phyloP scores from a whole-genome alignment of 495 filamentous ascomycete species.

The Aspergillus wentii region DNA sequence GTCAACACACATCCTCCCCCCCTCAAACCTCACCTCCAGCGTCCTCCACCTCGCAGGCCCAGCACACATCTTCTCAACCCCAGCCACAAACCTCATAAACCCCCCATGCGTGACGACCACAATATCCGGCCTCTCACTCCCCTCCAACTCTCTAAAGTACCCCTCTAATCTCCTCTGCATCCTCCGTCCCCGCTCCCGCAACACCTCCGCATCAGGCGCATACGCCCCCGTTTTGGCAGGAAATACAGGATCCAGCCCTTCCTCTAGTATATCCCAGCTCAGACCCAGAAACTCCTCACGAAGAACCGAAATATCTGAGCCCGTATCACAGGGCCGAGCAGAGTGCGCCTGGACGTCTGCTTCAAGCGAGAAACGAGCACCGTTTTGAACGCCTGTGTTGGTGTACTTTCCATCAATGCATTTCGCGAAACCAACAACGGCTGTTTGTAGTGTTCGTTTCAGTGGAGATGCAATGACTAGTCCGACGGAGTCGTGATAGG shows the following conservation, averaged over 20 bases:
- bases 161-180: constrained; percentile 5
- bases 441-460: constrained; percentile 12
- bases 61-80: not conserved
- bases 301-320: constrained; percentile 4
- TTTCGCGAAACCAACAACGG: constrained; percentile 6
- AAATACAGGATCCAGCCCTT: constrained; percentile 3
- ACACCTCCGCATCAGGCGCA: not conserved
- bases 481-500: constrained; percentile 6
- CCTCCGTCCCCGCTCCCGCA: constrained; percentile 2
- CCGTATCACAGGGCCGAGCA: constrained; percentile 11
- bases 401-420: constrained; percentile 6
- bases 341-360: constrained; percentile 15
- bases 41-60: constrained; percentile 4
- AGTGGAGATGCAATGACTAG: constrained; percentile 12
- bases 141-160: constrained; percentile 4
- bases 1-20: constrained; percentile 1
- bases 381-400: not conserved
- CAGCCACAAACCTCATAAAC: constrained; percentile 5
- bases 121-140: constrained; percentile 6
- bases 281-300: constrained; percentile 6
- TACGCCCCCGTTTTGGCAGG: constrained; percentile 6
- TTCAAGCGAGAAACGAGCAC: constrained; percentile 1
- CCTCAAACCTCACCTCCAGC: constrained; percentile 7
- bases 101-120: constrained; percentile 13
- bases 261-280: constrained; percentile 5